Evolutionary conservation across 129 eudicot species (phyloP), one percentile per base, ranked within the genome.

Genomic region (Centaurea solstitialis): DNA sequence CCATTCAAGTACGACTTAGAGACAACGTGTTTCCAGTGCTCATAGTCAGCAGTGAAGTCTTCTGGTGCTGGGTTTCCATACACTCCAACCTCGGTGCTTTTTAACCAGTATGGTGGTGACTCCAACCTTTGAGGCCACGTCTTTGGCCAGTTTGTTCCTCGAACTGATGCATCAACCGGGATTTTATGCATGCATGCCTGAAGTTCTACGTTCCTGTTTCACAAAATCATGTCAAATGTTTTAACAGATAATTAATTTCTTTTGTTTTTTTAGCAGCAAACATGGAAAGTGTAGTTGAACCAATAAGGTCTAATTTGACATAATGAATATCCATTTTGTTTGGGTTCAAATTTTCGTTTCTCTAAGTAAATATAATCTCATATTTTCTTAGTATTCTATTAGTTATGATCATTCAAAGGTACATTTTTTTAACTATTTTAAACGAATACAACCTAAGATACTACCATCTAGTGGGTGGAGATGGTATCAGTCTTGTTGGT

Each of bases 51-150:
- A 72, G 72, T 76, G 80, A 90, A 90, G 69, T 87, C 91, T 64
- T 86, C 81, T 0, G 87, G 87, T 28, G 88, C 89, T 28, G 89
- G 43, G 80, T 87, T 87, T 38, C 90, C 91, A 80, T 85, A 83
- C 50, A 86, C 94, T 76, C 94, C 94, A 12, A 45, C 72, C 23
- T 83, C 80, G 7, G 87, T 85, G 72, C 82, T 74, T 77, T 77
- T 85, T 75, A 90, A 73, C 90, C 91, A 87, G 77, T 86, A 84
- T 69, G 91, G 94, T 40, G 90, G 78, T 68, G 88, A 78, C 43
- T 79, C 82, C 91, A 90, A 65, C 69, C 94, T 87, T 69, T 75
- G 74, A 28, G 94, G 94, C 94, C 94, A 88, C 66, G 12, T 80
- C 43, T 86, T 81, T 10, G 94, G 94, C 94, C 91, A 90, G 40